Evolutionary conservation across 1,139 yeast genomes (phyloP).

Genomic region (Scheffersomyces segobiensis): DNA sequence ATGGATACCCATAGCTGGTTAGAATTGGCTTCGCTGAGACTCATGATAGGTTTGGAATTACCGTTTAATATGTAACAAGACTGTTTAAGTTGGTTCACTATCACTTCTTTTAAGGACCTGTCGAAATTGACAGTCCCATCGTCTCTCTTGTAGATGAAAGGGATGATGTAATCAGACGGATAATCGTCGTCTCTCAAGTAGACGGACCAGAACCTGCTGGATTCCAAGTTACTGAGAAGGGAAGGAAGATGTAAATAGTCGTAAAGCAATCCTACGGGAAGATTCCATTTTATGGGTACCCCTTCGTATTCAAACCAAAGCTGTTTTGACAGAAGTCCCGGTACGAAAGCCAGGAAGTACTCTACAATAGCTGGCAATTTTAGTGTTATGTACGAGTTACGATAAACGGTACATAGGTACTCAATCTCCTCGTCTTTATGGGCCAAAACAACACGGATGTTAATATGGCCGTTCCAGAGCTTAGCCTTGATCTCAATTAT

Average conservation of each 20-base stretch:
- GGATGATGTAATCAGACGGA: constrained; percentile 57
- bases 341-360: constrained; percentile 41
- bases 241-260: constrained; percentile 46
- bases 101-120: constrained; percentile 44
- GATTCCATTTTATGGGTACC: constrained; percentile 72
- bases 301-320: constrained; percentile 70
- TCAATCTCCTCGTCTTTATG: constrained; percentile 13
- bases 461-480: constrained; percentile 60
- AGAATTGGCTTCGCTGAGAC: constrained; percentile 62
- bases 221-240: neutral
- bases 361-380: constrained; percentile 40
- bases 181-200: constrained; percentile 42
- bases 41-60: constrained; percentile 73
- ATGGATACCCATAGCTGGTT: constrained; percentile 58
- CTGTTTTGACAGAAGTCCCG: constrained; percentile 28
- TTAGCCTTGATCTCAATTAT: constrained; percentile 28
- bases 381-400: constrained; percentile 63
- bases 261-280: constrained; percentile 72
- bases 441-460: constrained; percentile 35
- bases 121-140: constrained; percentile 22
- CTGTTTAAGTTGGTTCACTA: constrained; percentile 81
- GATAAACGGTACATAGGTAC: constrained; percentile 23
- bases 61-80: constrained; percentile 74
- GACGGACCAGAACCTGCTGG: constrained; percentile 47
- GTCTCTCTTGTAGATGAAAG: constrained; percentile 27